Base-by-base conservation (phyloP, 2,329 filamentous ascomycete species). In the Fusarium ambrosium region DNA sequence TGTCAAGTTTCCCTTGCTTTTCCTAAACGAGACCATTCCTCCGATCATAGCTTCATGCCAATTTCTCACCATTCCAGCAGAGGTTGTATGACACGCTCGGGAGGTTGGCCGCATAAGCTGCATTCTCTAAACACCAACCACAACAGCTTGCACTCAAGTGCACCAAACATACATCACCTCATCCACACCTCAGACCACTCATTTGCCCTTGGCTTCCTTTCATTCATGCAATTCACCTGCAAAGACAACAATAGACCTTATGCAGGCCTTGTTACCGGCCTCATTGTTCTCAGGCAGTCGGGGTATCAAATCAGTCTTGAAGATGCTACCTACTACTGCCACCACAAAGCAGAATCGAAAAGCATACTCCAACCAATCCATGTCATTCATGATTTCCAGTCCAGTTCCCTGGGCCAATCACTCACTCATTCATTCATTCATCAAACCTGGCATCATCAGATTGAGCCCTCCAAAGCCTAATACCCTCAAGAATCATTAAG, bases 221-320 rank as follows among this genome's bases (percentile, higher is more conserved):
- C 9, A 39, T 27, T 22, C 55, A 59, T 37, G 56, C 56, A 27
- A 24, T 37, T 51, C 9, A 13, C 27, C 45, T 51, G 45, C 45
- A 51, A 29, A 29, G 24, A 29, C 24, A 51, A 51, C 45, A 27
- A 27, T 29, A 29, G 24, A 3, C 45, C 45, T 51, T 48, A 1
- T 24, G 8, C 43, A 48, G 22, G 43, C 22, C 43, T 48, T 48
- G 14, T 43, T 45, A 45, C 41, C 13, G 16, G 45, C 45, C 45
- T 51, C 45, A 29, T 29, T 20, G 48, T n/a, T n/a, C 9, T n/a
- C 22, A 18, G 29, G 29, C 53, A 24, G 16, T 41, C 39, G 27
- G 62, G 74, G 74, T 77, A 75, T 76, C 72, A 76, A 77, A 71
- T 62, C 71, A 76, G 53, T 71, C 69, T 67, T 61, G 24, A 71